A percentile compares a stretch with the other conserved stretches of the same genome.
These are phyloP conservation scores for Magnusiomyces ingens DNA, from an alignment of 1,139 yeast genomes.

Conservation along the genomic window DNA sequence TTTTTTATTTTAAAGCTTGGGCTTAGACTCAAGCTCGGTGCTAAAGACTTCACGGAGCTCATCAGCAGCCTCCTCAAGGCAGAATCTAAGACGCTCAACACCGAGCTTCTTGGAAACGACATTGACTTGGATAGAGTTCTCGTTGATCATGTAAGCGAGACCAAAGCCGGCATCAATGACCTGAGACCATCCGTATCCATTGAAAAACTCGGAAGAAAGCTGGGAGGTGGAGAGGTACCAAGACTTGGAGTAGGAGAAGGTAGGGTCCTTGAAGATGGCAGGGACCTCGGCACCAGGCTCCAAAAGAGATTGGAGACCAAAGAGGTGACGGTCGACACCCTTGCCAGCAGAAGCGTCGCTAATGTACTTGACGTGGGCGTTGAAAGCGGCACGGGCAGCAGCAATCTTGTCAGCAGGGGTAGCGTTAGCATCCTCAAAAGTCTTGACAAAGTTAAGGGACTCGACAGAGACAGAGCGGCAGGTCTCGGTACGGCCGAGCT, in stretches of 20 bases:
- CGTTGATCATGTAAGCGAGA: conserved; percentile 85
- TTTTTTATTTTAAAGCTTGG: conserved; percentile 29
- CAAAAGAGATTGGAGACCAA: conserved; percentile 76
- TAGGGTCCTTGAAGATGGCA: conserved; percentile 67
- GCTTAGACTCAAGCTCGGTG: conserved; percentile 28
- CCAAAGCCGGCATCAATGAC: conserved; percentile 94
- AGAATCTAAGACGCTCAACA: conserved; percentile 60
- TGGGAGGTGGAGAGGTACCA: conserved; percentile 93
- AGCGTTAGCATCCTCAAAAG: conserved; percentile 61
- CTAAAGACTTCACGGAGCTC: conserved; percentile 66
- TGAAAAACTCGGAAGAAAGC: conserved; percentile 78
- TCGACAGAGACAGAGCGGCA: conserved; percentile 83
- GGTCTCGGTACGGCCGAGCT: conserved; percentile 93
- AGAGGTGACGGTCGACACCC: conserved; percentile 91
- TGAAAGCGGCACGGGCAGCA: conserved; percentile 67
- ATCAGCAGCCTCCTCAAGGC: conserved; percentile 70
- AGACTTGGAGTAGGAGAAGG: conserved; percentile 63
- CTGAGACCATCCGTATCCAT: conserved; percentile 96
- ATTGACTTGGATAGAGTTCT: conserved; percentile 80
- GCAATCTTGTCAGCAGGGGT: conserved; percentile 53
- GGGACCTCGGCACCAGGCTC: conserved; percentile 57
- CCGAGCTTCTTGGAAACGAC: conserved; percentile 72
- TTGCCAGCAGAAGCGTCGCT: conserved; percentile 75
- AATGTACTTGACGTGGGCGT: conserved; percentile 69
- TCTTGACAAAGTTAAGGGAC: conserved; percentile 62